Base-by-base conservation (phyloP, 1,284 basidiomycete species). In the Ustilago loliicola region DNA sequence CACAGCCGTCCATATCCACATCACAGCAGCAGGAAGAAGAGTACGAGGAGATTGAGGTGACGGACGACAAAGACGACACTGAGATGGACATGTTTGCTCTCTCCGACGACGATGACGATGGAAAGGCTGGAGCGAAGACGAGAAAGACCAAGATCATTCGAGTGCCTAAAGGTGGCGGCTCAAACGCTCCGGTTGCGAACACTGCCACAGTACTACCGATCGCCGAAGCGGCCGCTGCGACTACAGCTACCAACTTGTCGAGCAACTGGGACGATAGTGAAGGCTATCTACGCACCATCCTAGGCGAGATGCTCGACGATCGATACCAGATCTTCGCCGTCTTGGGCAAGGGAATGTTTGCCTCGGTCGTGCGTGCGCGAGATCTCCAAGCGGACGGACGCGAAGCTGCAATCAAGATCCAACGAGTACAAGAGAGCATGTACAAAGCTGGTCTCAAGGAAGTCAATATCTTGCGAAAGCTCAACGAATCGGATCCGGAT, bases 311-410 rank as follows among this genome's bases (percentile, higher is more conserved):
- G 34, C 91, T 96, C n/a, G 94, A 97, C 80, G 95, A 94, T 1
- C 90, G 93, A 51, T 99, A 98, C 86, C 95, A 98, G 85, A 94
- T 99, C 13, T 96, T 94, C 78, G 95, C 94, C 34, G 94, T 91
- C 54, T 89, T 99, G 13, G 97, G 97, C 36, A 96, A 96, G 86
- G 97, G 97, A 67, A 99, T 99, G 95, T 99, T 99, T 87, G 94
- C 95, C 48, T 94, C 93, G 56, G 97, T 99, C 45, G 95, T 98
- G 25, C 91, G 93, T 53, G 96, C 96, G 9, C 92, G 94, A 54
- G 91, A 97, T 25, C 54, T 78, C 3, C 36, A 61, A 13, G 63
- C 74, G 17, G 52, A 76, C 15, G 78, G 77, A 1, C 60, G 72
- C 1, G 96, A 99, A 85, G 96, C 99, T 2, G 97, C 97, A 0